Conservation (phyloP, 2,329 filamentous ascomycete genomes). For the Trichoderma guizhouense region DNA sequence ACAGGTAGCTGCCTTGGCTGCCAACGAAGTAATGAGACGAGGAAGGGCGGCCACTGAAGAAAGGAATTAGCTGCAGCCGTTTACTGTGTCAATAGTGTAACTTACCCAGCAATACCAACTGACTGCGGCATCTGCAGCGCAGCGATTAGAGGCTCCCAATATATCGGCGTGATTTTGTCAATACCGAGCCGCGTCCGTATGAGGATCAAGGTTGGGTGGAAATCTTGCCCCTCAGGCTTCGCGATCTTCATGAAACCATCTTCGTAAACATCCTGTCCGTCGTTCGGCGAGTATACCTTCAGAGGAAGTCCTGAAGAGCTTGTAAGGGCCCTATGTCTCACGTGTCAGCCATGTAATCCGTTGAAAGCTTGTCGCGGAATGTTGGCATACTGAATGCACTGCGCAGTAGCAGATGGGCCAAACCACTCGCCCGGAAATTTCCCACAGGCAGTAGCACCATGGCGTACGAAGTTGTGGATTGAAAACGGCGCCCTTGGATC, state of each 20-base stretch:
- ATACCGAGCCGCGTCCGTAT: slow-evolving; percentile 88
- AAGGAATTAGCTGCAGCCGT: neutral
- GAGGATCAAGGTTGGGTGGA: slow-evolving; percentile 82
- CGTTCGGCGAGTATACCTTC: slow-evolving; percentile 83
- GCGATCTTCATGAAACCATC: slow-evolving; percentile 80
- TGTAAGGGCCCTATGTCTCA: slow-evolving; percentile 67
- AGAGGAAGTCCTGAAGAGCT: slow-evolving; percentile 63
- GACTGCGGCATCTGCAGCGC: slow-evolving; percentile 85
- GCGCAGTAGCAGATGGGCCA: slow-evolving; percentile 91
- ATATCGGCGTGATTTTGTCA: slow-evolving; percentile 89
- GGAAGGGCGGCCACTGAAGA: slow-evolving; percentile 75
- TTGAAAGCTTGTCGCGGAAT: neutral
- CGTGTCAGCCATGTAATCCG: neutral
- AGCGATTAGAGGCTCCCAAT: slow-evolving; percentile 88
- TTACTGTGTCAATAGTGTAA: slow-evolving; percentile 4
- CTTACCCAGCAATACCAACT: slow-evolving; percentile 91
- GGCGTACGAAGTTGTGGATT: slow-evolving; percentile 88
- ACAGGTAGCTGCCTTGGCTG: slow-evolving; percentile 69
- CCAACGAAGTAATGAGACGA: slow-evolving; percentile 69
- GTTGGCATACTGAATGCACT: slow-evolving; percentile 78
- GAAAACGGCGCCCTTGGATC: slow-evolving; percentile 84
- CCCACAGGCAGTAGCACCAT: slow-evolving; percentile 81
- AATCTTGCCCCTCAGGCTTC: slow-evolving; percentile 59
- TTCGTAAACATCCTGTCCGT: slow-evolving; percentile 89
- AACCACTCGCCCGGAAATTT: slow-evolving; percentile 99